A percentile compares a stretch with the other conserved stretches of the same genome.
Conservation (phyloP, 2,329 filamentous ascomycete species). For the Amylocarpus encephaloides region DNA sequence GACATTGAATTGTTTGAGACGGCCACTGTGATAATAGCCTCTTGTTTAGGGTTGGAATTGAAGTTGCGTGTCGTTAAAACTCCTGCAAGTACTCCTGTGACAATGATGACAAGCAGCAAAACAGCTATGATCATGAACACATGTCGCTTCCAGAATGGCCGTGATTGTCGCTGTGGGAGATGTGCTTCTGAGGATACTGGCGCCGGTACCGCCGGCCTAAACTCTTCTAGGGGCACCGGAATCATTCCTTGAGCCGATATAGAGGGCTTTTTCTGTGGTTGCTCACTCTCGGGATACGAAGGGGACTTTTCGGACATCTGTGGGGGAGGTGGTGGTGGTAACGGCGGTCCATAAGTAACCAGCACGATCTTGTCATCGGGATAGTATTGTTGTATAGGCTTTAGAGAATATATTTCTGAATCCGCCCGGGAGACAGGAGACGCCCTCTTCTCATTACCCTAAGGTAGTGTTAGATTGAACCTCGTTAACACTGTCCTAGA, state of each 20-base stretch:
- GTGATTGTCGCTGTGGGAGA: constrained; percentile 10
- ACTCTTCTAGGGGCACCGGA: neutral
- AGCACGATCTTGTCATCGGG: neutral
- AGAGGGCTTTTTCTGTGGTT: neutral
- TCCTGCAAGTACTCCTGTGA: constrained; percentile 5
- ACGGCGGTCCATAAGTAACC: neutral
- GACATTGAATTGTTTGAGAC: constrained; percentile 14
- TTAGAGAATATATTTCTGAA: neutral
- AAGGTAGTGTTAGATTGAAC: neutral
- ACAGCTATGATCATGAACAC: constrained; percentile 13
- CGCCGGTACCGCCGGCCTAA: neutral
- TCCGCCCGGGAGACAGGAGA: neutral
- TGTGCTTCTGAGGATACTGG: constrained; percentile 8
- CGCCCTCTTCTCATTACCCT: neutral
- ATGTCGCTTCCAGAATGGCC: constrained; percentile 16
- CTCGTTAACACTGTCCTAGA: neutral
- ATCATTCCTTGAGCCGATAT: neutral
- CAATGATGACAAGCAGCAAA: constrained; percentile 10
- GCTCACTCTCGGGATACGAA: neutral
- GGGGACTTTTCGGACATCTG: neutral
- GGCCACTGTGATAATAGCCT: neutral
- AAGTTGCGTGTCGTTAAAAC: neutral
- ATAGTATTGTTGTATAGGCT: neutral
- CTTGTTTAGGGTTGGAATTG: neutral
- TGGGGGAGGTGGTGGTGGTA: too few species aligned